These are phyloP conservation scores for Quercus phellos DNA, from an alignment of 331 rosid species.

Conservation along the genomic window DNA sequence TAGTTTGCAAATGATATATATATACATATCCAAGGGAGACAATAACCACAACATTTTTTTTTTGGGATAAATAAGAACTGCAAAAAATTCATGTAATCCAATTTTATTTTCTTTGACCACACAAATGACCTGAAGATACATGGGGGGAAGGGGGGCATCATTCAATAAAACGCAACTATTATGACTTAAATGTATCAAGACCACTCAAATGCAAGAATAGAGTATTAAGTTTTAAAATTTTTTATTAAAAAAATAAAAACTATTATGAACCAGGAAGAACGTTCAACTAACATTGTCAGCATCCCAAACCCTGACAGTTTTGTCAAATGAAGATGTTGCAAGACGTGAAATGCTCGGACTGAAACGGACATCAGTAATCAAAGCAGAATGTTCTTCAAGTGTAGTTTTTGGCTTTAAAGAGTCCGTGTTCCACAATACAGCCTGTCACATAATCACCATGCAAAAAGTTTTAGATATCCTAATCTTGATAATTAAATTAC, in stretches of 20 bases:
- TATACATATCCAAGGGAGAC: too few relatives aligned
- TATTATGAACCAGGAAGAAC: neutral
- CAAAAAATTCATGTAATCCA: neutral
- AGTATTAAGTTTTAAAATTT: too few relatives aligned
- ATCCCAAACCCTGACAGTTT: slow-evolving; percentile 98
- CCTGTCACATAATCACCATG: slow-evolving; percentile 49
- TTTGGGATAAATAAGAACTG: neutral
- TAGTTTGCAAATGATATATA: neutral
- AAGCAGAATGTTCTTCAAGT: slow-evolving; percentile 79
- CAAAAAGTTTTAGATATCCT: slow-evolving; percentile 4
- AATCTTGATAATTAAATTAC: neutral
- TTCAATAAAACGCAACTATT: neutral
- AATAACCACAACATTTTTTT: too few relatives aligned
- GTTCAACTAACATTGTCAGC: slow-evolving; percentile 77
- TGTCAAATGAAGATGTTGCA: slow-evolving; percentile 95
- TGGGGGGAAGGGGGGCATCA: neutral
- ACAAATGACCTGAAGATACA: neutral
- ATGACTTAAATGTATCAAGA: neutral
- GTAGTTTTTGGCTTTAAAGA: slow-evolving; percentile 61
- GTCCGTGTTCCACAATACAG: slow-evolving; percentile 82
- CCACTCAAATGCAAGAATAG: neutral
- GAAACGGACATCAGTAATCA: slow-evolving; percentile 93
- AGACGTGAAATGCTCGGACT: slow-evolving; percentile 83
- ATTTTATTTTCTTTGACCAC: neutral
- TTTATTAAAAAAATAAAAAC: too few relatives aligned